phyloP scores from a whole-genome alignment of 2,329 filamentous ascomycete species.

The Exserohilum turcica region DNA sequence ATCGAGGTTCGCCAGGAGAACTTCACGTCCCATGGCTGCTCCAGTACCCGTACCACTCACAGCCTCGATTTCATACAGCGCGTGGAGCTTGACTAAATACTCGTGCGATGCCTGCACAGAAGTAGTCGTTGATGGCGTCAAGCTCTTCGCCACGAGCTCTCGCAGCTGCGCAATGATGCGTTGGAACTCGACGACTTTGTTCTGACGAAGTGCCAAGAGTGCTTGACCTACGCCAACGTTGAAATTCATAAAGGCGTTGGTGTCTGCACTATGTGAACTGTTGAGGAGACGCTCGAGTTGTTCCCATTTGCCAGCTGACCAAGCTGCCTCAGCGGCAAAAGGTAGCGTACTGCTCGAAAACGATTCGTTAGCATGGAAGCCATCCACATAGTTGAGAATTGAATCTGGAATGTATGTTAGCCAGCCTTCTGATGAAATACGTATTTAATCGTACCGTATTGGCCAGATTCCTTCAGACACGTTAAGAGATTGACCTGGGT shows the following conservation, averaged over 20 bases:
- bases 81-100: conserved; percentile 82
- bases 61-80: conserved; percentile 83
- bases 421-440: conserved; percentile 16
- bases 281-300: conserved; percentile 68
- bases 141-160: conserved; percentile 70
- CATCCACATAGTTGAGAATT: conserved; percentile 83
- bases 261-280: conserved; percentile 51
- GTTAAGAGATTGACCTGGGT: conserved; percentile 82
- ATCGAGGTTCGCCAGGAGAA: conserved; percentile 62
- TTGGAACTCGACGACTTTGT: conserved; percentile 59
- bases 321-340: conserved; percentile 88
- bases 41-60: conserved; percentile 59
- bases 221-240: conserved; percentile 78
- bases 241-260: conserved; percentile 65
- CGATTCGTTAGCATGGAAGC: conserved; percentile 60
- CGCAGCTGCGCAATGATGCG: conserved; percentile 68
- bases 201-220: conserved; percentile 63
- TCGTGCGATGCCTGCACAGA: conserved; percentile 86
- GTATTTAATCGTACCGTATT: conserved; percentile 68
- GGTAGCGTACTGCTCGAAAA: conserved; percentile 64
- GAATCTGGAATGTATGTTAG: conserved; percentile 62
- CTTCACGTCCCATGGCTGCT: conserved; percentile 42
- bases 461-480: conserved; percentile 93
- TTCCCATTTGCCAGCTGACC: conserved; percentile 84
- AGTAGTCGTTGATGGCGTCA: conserved; percentile 76